phyloP scores from a whole-genome alignment of 805 yeast genomes.

The Yarrowia sp. region DNA sequence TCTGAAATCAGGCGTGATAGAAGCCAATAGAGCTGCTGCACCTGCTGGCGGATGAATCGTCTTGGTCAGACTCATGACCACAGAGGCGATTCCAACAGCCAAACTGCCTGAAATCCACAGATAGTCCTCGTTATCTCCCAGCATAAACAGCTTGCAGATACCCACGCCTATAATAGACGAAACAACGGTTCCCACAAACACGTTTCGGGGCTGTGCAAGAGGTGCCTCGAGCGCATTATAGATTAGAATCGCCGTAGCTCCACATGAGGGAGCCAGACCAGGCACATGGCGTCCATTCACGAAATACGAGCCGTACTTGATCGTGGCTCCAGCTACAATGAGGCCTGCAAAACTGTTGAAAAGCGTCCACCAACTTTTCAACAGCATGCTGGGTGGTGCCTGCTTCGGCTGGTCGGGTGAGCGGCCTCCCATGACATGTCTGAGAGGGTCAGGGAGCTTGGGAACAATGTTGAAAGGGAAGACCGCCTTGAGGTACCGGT shows the following conservation, averaged over 20 bases:
- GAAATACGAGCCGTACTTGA: conserved; percentile 45
- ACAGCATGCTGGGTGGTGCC: conserved; percentile 3
- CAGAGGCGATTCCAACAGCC: conserved; percentile 62
- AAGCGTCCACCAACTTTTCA: conserved; percentile 36
- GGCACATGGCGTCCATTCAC: conserved; percentile 44
- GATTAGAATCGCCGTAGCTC: conserved; percentile 67
- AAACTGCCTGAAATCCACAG: conserved; percentile 67
- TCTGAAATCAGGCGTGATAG: conserved; percentile 56
- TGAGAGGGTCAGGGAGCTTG: conserved; percentile 12
- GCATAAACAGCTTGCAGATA: conserved; percentile 60
- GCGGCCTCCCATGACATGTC: conserved; percentile 22
- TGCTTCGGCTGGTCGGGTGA: conserved; percentile 7
- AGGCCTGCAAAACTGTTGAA: conserved; percentile 47
- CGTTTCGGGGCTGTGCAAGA: conserved; percentile 68
- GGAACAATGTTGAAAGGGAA: conserved; percentile 23
- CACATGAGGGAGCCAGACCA: conserved; percentile 52
- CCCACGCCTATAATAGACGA: conserved; percentile 62
- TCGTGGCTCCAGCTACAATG: conserved; percentile 44
- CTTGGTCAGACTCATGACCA: conserved; percentile 60
- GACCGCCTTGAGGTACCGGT: conserved; percentile 6
- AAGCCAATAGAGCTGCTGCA: conserved; percentile 68
- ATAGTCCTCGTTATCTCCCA: conserved; percentile 56
- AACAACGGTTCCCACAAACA: conserved; percentile 63
- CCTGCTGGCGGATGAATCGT: conserved; percentile 78
- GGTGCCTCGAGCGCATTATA: conserved; percentile 65